Conservation (phyloP, 2,329 filamentous ascomycete species). For the Aspergillus brunneoviolaceus region DNA sequence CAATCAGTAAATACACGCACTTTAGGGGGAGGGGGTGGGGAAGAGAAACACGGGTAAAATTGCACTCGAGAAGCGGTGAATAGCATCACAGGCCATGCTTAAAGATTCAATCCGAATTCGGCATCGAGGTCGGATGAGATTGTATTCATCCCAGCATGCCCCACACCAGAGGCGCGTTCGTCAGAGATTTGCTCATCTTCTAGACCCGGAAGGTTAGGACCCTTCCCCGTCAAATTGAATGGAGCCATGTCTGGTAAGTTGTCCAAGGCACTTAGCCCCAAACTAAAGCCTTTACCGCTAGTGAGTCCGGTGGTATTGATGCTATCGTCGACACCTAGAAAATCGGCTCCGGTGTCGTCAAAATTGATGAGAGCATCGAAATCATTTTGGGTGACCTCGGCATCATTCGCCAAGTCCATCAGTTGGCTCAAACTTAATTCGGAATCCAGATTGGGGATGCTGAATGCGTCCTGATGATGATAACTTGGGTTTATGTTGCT, state of each 20-base stretch:
- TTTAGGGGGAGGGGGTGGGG: too few species aligned
- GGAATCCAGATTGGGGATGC: conserved; percentile 30
- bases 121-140: conserved; percentile 19
- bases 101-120: conserved; percentile 22
- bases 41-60: background rate
- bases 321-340: conserved; percentile 34
- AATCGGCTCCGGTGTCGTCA: conserved; percentile 41
- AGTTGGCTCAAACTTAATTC: conserved; percentile 42
- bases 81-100: background rate
- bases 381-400: conserved; percentile 46
- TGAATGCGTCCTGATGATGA: conserved; percentile 27
- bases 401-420: conserved; percentile 46
- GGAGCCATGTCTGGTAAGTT: conserved; percentile 19
- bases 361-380: conserved; percentile 50
- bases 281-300: conserved; percentile 15
- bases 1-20: background rate
- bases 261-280: conserved; percentile 12
- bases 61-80: background rate
- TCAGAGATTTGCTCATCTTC: conserved; percentile 2
- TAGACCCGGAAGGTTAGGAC: conserved; percentile 10
- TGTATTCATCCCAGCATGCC: conserved; percentile 12
- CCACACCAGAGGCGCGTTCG: conserved; percentile 4
- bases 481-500: conserved; percentile 37
- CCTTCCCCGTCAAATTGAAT: conserved; percentile 18
- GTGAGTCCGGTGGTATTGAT: conserved; percentile 6